Evolutionary conservation across 2,329 filamentous ascomycete genomes (phyloP).

Genomic region (Byssochlamys sp.): DNA sequence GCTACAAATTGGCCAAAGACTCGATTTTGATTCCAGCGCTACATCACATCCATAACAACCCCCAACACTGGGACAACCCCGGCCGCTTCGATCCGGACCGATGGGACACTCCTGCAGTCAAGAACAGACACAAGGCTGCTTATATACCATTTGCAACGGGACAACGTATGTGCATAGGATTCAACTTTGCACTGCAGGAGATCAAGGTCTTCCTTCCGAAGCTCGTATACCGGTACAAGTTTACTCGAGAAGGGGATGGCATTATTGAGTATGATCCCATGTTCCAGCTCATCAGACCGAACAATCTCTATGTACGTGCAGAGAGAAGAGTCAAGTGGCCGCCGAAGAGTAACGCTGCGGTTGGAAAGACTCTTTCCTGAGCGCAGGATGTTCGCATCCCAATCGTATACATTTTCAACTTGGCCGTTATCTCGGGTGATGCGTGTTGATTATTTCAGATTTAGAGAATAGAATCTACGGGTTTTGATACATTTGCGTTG

Average conservation of each 20-base stretch:
- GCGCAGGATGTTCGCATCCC: background rate
- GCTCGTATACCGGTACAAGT: slow-evolving; percentile 51
- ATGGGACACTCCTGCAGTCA: slow-evolving; percentile 48
- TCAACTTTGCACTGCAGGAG: slow-evolving; percentile 55
- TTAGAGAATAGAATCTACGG: too few species aligned
- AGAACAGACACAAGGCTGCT: slow-evolving; percentile 41
- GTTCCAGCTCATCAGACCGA: slow-evolving; percentile 50
- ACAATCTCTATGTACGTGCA: slow-evolving; percentile 46
- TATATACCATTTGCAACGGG: slow-evolving; percentile 54
- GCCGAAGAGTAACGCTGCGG: background rate
- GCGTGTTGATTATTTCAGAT: background rate
- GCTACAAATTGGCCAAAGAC: slow-evolving; percentile 34
- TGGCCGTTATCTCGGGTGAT: background rate
- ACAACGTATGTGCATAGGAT: slow-evolving; percentile 51
- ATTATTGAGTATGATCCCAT: slow-evolving; percentile 50
- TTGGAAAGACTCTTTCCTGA: background rate
- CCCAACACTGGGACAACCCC: slow-evolving; percentile 48
- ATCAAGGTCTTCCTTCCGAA: slow-evolving; percentile 49
- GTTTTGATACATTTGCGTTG: too few species aligned
- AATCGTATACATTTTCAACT: too few species aligned
- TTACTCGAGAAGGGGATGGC: slow-evolving; percentile 41
- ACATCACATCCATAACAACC: background rate
- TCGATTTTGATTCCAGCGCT: background rate
- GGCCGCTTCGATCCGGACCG: slow-evolving; percentile 50
- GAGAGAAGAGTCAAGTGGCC: slow-evolving; percentile 44